Percentiles rank a stretch among this genome's conserved stretches.
phyloP scores from a whole-genome alignment of 2,329 filamentous ascomycete species.

The Fusarium torulosum region DNA sequence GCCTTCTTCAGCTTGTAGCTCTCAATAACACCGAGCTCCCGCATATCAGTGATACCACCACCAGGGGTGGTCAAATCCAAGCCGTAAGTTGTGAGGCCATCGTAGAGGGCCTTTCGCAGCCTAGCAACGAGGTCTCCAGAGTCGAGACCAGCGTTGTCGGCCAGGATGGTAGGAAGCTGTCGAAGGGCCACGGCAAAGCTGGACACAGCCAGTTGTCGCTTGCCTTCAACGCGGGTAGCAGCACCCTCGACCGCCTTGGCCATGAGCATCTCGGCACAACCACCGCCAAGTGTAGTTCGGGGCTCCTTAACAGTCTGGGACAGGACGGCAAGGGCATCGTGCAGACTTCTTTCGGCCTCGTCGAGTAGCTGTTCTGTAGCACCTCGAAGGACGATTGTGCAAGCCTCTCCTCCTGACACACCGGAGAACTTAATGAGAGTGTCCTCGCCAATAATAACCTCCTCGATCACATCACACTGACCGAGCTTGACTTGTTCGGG shows the following conservation, averaged over 20 bases:
- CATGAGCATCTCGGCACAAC: conserved; percentile 99
- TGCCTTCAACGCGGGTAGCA: conserved; percentile 93
- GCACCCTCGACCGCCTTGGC: conserved; percentile 96
- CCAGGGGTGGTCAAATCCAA: conserved; percentile 90
- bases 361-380: conserved; percentile 97
- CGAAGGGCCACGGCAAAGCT: conserved; percentile 89
- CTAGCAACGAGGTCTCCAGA: conserved; percentile 93
- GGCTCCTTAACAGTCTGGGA: conserved; percentile 97
- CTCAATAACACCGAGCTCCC: conserved; percentile 93
- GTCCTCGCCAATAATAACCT: conserved; percentile 98
- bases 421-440: conserved; percentile 98
- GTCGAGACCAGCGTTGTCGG: conserved; percentile 96
- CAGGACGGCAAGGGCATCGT: conserved; percentile 94
- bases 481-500: conserved; percentile 97
- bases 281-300: conserved; percentile 91
- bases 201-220: conserved; percentile 94
- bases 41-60: conserved; percentile 95
- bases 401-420: conserved; percentile 91
- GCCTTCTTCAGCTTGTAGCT: conserved; percentile 99
- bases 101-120: conserved; percentile 93
- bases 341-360: conserved; percentile 94
- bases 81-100: conserved; percentile 91
- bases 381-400: conserved; percentile 95
- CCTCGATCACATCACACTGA: conserved; percentile 94
- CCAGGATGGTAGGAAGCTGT: conserved; percentile 95